A percentile compares a stretch with the other conserved stretches of the same genome.
Conservation (phyloP, 1,284 basidiomycete species). For the Binderoboletus segoi region DNA sequence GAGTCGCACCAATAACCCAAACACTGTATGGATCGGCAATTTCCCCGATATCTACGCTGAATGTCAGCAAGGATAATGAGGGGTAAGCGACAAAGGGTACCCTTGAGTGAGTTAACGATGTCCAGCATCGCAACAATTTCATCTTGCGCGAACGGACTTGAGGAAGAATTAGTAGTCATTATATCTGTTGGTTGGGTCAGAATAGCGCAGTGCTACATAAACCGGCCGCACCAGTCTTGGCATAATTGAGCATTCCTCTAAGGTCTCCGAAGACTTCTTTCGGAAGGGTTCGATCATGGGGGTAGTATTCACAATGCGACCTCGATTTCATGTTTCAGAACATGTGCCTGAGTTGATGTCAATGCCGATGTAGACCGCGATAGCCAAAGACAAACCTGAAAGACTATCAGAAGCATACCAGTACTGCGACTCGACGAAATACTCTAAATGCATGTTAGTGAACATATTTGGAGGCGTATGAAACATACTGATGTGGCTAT, state of each 20-base stretch:
- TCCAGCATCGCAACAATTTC: constrained; percentile 4
- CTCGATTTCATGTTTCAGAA: constrained; percentile 5
- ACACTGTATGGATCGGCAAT: constrained; percentile 8
- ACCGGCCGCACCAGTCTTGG: constrained; percentile 14
- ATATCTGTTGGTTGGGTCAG: constrained; percentile 11
- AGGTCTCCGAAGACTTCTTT: constrained; percentile 12
- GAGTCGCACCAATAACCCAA: too few species aligned
- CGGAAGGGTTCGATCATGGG: constrained; percentile 12
- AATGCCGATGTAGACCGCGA: not conserved
- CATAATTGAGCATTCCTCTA: constrained; percentile 24
- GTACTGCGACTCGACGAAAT: constrained; percentile 18
- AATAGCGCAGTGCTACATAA: not conserved
- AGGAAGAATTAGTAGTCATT: constrained; percentile 20
- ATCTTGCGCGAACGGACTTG: constrained; percentile 17
- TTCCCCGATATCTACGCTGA: constrained; percentile 4
- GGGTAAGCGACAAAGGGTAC: not conserved
- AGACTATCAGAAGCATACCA: constrained; percentile 5
- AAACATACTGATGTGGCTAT: constrained; percentile 22
- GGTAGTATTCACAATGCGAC: constrained; percentile 26
- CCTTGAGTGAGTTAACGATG: constrained; percentile 16
- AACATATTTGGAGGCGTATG: not conserved
- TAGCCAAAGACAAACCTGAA: not conserved
- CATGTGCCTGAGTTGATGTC: not conserved
- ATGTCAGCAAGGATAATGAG: not conserved
- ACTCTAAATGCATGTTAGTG: constrained; percentile 15